Conservation (phyloP, 2,329 filamentous ascomycete genomes). For the Clarireedia homoeocarpa region DNA sequence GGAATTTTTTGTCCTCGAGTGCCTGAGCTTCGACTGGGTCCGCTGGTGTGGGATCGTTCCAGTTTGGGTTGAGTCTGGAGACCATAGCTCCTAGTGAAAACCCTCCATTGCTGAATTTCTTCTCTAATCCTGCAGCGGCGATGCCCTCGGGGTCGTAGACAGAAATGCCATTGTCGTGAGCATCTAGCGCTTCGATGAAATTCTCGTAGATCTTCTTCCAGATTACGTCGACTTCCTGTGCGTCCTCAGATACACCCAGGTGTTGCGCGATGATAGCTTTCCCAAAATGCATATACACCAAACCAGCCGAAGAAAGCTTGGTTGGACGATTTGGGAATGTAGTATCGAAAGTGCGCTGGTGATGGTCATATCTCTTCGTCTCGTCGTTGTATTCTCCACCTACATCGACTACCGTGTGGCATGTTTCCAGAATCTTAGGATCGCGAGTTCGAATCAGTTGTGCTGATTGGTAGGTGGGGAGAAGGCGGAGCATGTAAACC, state of each 20-base stretch:
- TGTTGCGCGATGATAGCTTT: slow-evolving; percentile 68
- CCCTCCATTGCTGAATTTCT: slow-evolving; percentile 74
- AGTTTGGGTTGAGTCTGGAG: slow-evolving; percentile 68
- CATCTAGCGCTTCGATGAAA: slow-evolving; percentile 93
- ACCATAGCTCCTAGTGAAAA: slow-evolving; percentile 84
- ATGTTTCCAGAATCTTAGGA: slow-evolving; percentile 64
- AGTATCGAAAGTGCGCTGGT: slow-evolving; percentile 83
- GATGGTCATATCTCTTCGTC: slow-evolving; percentile 84
- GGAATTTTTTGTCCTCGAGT: slow-evolving; percentile 75
- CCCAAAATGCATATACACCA: slow-evolving; percentile 95
- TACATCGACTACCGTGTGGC: slow-evolving; percentile 97
- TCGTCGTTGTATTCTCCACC: slow-evolving; percentile 82
- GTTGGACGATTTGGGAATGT: slow-evolving; percentile 79
- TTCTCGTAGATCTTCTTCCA: slow-evolving; percentile 86
- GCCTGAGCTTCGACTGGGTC: slow-evolving; percentile 55
- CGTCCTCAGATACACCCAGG: slow-evolving; percentile 52
- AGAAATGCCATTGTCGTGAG: slow-evolving; percentile 92
- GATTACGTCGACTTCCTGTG: slow-evolving; percentile 63
- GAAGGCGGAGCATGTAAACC: slow-evolving; percentile 86
- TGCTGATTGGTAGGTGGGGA: slow-evolving; percentile 71
- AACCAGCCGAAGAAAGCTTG: slow-evolving; percentile 86
- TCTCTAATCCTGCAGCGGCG: slow-evolving; percentile 63
- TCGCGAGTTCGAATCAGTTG: slow-evolving; percentile 82
- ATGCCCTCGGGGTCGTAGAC: slow-evolving; percentile 68
- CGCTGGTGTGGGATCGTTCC: slow-evolving; percentile 57